Conservation (phyloP, 2,329 filamentous ascomycete species). For the Chaetomiaceae sp. region DNA sequence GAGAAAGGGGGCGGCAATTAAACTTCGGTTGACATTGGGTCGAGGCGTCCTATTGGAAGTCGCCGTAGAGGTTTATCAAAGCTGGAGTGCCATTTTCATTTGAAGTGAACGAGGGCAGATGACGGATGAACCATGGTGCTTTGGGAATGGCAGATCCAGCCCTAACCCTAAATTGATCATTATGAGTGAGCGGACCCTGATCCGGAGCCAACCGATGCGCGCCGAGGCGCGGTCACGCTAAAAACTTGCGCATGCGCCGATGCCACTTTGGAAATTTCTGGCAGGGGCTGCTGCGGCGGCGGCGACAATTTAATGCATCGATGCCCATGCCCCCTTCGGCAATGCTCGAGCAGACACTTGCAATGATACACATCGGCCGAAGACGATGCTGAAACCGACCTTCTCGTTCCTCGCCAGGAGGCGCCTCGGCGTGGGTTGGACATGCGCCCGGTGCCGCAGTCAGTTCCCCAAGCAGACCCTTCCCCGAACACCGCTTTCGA, state of each 20-base stretch:
- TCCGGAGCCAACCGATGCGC: conserved; percentile 15
- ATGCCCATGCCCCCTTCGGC: not conserved
- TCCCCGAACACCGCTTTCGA: conserved; percentile 10
- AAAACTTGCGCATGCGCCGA: conserved; percentile 13
- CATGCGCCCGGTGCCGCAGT: conserved; percentile 28
- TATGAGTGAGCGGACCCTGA: not conserved
- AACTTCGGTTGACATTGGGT: too few species aligned
- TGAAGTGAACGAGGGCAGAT: too few species aligned
- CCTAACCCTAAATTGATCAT: conserved; percentile 14
- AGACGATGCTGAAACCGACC: conserved; percentile 21
- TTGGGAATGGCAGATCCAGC: too few species aligned
- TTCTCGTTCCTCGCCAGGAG: conserved; percentile 17
- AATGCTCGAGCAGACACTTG: not conserved
- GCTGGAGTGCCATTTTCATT: too few species aligned
- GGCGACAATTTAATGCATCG: too few species aligned
- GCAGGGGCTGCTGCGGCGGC: conserved; percentile 7
- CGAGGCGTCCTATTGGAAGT: too few species aligned
- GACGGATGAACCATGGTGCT: too few species aligned
- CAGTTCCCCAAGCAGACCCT: conserved; percentile 13
- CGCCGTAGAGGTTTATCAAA: too few species aligned
- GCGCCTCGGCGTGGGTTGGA: conserved; percentile 26
- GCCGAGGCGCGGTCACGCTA: conserved; percentile 7
- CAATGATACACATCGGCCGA: conserved; percentile 5
- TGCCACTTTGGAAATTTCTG: conserved; percentile 13
- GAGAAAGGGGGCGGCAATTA: too few species aligned